phyloP scores from a whole-genome alignment of 2,329 filamentous ascomycete species.

The Sclerotinia trifoliorum region DNA sequence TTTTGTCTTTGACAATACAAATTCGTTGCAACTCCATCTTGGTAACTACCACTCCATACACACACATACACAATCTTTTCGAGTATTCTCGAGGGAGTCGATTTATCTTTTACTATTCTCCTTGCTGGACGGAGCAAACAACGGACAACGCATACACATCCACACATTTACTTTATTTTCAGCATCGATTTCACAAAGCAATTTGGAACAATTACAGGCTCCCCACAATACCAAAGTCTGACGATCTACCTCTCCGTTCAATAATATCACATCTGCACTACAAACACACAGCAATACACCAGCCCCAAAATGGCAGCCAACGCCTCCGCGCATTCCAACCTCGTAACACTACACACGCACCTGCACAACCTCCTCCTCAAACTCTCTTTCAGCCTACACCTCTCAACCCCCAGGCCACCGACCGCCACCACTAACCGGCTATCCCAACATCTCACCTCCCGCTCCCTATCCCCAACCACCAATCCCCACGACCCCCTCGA shows the following conservation, averaged over 20 bases:
- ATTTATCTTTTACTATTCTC: not conserved
- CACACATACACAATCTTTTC: not conserved
- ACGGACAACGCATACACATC: not conserved
- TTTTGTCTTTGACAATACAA: not conserved
- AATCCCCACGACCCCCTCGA: constrained; percentile 22
- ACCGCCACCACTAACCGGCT: not conserved
- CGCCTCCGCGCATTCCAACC: constrained; percentile 2
- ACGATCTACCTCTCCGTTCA: not conserved
- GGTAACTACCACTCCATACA: not conserved
- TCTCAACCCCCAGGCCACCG: not conserved
- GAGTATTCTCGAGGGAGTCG: not conserved
- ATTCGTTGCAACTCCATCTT: not conserved
- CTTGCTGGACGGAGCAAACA: not conserved
- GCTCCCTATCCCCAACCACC: too few relatives aligned
- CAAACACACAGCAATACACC: not conserved
- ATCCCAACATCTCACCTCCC: not conserved
- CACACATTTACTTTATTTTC: not conserved
- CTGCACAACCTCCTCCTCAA: not conserved
- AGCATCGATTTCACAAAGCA: not conserved
- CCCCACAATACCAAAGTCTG: not conserved
- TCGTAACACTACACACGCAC: not conserved
- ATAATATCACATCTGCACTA: not conserved
- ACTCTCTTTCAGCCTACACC: not conserved
- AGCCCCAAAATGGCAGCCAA: constrained; percentile 4
- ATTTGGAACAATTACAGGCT: not conserved